Percentiles rank a stretch among this genome's conserved stretches.
Conservation (phyloP, 73 alveolate species). For the Paramecium octaurelia region DNA sequence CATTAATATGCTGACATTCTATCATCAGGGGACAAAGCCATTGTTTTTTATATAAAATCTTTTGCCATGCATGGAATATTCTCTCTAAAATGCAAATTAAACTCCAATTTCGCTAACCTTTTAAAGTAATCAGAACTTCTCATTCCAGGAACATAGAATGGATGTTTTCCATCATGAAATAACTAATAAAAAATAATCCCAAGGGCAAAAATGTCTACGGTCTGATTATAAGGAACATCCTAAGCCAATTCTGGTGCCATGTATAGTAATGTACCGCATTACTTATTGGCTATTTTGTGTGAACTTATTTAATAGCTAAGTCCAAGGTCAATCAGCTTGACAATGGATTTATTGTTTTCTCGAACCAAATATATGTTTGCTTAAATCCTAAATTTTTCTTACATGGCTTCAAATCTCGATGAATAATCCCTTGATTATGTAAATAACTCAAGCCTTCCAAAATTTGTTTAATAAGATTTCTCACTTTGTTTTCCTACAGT, state of each 20-base stretch:
- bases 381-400: background rate
- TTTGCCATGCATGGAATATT: background rate
- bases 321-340: constrained; percentile 11
- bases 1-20: constrained; percentile 35
- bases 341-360: background rate
- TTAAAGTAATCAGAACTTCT: background rate
- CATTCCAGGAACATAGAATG: background rate
- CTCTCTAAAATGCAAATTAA: background rate
- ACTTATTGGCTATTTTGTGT: background rate
- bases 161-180: constrained; percentile 18
- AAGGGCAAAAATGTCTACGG: constrained; percentile 9
- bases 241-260: constrained; percentile 36
- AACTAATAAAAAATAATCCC: constrained; percentile 3
- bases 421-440: constrained; percentile 14
- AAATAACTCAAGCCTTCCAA: background rate
- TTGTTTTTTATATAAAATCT: constrained; percentile 6
- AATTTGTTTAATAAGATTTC: background rate
- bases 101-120: background rate
- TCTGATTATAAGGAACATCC: background rate
- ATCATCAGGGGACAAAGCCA: background rate
- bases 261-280: constrained; percentile 6
- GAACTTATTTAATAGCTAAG: background rate
- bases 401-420: constrained; percentile 48
- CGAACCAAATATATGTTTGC: background rate
- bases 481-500: background rate